These are phyloP conservation scores for Aureobasidium leucospermi DNA, from an alignment of 2,329 filamentous ascomycete species.

Conservation along the genomic window DNA sequence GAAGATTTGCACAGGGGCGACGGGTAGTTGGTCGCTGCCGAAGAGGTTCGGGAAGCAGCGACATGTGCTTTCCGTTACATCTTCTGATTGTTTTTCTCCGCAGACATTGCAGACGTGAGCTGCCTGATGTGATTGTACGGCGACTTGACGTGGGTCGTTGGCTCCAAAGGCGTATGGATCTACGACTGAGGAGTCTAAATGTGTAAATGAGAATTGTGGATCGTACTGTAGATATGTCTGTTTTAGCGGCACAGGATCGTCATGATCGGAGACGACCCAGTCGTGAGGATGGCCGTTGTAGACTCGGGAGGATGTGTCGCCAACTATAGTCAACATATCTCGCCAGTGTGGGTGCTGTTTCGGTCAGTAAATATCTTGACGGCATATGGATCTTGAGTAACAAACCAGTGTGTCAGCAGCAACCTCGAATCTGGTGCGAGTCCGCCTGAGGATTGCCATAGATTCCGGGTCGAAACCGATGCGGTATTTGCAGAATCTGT, in stretches of 20 bases:
- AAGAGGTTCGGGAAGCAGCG: slow-evolving; percentile 49
- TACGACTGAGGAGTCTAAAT: slow-evolving; percentile 44
- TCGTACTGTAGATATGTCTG: slow-evolving; percentile 43
- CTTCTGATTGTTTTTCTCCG: slow-evolving; percentile 44
- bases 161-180: slow-evolving; percentile 43
- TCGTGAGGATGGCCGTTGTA: slow-evolving; percentile 46
- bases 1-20: slow-evolving; percentile 45
- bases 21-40: slow-evolving; percentile 34
- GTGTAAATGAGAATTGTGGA: slow-evolving; percentile 40
- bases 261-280: slow-evolving; percentile 43
- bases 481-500: slow-evolving; percentile 55
- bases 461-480: slow-evolving; percentile 46
- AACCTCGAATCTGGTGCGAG: slow-evolving; percentile 44
- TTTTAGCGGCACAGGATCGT: slow-evolving; percentile 38
- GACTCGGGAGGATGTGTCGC: slow-evolving; percentile 32
- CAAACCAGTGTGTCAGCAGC: slow-evolving; percentile 42
- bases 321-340: slow-evolving; percentile 41
- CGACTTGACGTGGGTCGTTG: slow-evolving; percentile 41
- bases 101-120: slow-evolving; percentile 38
- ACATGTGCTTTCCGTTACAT: slow-evolving; percentile 42
- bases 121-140: slow-evolving; percentile 4
- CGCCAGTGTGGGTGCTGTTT: slow-evolving; percentile 43
- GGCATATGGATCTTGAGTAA: not conserved
- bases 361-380: not conserved
- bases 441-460: slow-evolving; percentile 39